phyloP scores from a whole-genome alignment of 805 yeast genomes.

The Hermanozyma aechmeae region DNA sequence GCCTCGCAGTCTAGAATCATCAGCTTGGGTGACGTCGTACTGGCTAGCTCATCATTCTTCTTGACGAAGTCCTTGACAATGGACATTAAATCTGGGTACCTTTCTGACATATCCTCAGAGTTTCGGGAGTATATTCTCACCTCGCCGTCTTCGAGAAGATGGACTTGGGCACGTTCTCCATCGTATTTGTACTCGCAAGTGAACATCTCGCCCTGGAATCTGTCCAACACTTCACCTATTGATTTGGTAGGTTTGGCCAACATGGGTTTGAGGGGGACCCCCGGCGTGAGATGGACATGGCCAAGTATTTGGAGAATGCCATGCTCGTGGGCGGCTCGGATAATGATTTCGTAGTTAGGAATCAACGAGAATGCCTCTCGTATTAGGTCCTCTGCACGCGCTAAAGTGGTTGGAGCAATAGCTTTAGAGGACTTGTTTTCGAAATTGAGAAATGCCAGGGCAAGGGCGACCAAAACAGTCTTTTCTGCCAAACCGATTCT shows the following conservation, averaged over 20 bases:
- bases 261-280: constrained; percentile 96
- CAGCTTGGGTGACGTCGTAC: constrained; percentile 29
- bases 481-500: constrained; percentile 93
- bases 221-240: constrained; percentile 81
- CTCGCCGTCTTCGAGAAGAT: constrained; percentile 53
- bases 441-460: constrained; percentile 68
- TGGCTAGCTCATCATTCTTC: constrained; percentile 11
- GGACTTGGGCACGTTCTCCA: constrained; percentile 97
- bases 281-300: constrained; percentile 73
- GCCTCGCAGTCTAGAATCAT: constrained; percentile 93
- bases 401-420: constrained; percentile 33
- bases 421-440: constrained; percentile 32
- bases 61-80: constrained; percentile 53
- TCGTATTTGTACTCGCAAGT: constrained; percentile 97
- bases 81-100: constrained; percentile 84
- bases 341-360: constrained; percentile 81
- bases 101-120: constrained; percentile 92
- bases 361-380: constrained; percentile 83
- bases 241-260: constrained; percentile 96
- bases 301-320: constrained; percentile 63
- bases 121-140: constrained; percentile 84
- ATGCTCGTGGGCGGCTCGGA: constrained; percentile 50
- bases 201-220: constrained; percentile 76
- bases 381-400: constrained; percentile 65
- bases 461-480: constrained; percentile 73